These are phyloP conservation scores for Immersiporthe knoxdaviesiana DNA, from an alignment of 2,329 filamentous ascomycete species.

Conservation along the genomic window DNA sequence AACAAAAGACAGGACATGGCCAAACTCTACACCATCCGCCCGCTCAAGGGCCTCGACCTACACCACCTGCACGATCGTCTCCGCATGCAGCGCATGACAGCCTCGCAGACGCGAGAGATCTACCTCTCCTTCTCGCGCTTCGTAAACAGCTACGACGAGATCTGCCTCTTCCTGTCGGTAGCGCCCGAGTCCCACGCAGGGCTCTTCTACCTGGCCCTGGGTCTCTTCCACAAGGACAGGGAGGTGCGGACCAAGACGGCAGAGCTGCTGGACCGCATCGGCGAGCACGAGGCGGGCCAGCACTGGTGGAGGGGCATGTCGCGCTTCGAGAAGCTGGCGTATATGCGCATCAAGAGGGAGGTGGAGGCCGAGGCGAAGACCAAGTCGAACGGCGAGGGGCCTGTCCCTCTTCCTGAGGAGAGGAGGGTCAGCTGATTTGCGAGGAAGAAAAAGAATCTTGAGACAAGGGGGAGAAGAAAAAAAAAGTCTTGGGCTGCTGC, in stretches of 20 bases:
- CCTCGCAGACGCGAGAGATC: constrained; percentile 77
- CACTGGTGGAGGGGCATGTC: constrained; percentile 91
- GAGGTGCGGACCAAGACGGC: constrained; percentile 79
- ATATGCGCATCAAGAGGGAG: constrained; percentile 75
- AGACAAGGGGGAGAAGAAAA: too few relatives aligned
- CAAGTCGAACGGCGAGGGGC: not conserved
- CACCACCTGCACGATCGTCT: constrained; percentile 92
- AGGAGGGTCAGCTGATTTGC: constrained; percentile 56
- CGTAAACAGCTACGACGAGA: constrained; percentile 80
- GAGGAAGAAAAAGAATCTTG: too few relatives aligned
- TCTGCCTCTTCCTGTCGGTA: constrained; percentile 80
- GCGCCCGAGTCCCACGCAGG: constrained; percentile 85
- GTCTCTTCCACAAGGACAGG: constrained; percentile 85
- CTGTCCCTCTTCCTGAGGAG: constrained; percentile 38
- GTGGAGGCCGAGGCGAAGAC: constrained; percentile 51
- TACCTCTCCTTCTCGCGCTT: constrained; percentile 79
- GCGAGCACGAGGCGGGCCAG: constrained; percentile 84
- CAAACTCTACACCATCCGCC: constrained; percentile 64
- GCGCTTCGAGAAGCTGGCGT: constrained; percentile 86
- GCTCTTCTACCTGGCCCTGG: constrained; percentile 87
- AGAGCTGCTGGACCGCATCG: constrained; percentile 79
- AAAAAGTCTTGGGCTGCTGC: not conserved
- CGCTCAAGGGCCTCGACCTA: constrained; percentile 81
- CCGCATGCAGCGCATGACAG: constrained; percentile 76
- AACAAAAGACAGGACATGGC: constrained; percentile 61